Conservation (phyloP, 2,329 filamentous ascomycete genomes). For the Torrubiellomyces zombiae region DNA sequence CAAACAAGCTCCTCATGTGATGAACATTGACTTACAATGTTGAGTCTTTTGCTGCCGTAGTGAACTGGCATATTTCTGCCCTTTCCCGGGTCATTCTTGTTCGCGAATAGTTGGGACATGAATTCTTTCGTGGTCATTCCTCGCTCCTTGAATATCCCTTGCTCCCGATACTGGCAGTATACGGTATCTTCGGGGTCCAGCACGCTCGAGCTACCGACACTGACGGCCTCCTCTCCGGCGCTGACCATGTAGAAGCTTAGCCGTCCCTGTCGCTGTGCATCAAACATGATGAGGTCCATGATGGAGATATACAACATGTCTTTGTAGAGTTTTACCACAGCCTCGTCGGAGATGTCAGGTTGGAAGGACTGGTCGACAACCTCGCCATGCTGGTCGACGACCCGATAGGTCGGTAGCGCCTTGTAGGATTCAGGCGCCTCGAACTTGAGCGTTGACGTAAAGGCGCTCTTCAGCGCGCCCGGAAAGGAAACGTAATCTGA, state of each 20-base stretch:
- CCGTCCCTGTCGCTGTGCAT: conserved; percentile 87
- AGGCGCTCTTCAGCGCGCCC: conserved; percentile 87
- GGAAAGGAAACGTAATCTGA: conserved; percentile 57
- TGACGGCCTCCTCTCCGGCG: conserved; percentile 85
- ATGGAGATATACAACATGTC: conserved; percentile 57
- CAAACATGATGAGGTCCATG: conserved; percentile 97
- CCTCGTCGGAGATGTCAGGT: conserved; percentile 50
- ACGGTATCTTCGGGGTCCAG: conserved; percentile 73
- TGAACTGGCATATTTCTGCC: conserved; percentile 97
- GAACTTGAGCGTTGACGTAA: conserved; percentile 67
- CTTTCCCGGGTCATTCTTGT: conserved; percentile 58
- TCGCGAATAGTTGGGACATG: conserved; percentile 91
- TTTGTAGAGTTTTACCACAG: conserved; percentile 42
- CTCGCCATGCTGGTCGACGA: conserved; percentile 75
- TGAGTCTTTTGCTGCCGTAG: conserved; percentile 70
- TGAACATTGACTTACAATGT: conserved; percentile 48
- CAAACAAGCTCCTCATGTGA: neutral
- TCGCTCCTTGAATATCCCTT: conserved; percentile 77
- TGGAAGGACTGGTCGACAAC: conserved; percentile 60
- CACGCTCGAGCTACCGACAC: conserved; percentile 74
- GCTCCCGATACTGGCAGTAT: conserved; percentile 88
- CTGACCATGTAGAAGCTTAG: conserved; percentile 96
- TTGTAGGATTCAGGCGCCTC: conserved; percentile 53
- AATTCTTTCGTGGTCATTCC: conserved; percentile 79
- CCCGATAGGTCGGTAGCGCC: conserved; percentile 79